These are phyloP conservation scores for Scheffersomyces illinoinensis DNA, from an alignment of 1,139 yeast species.

Conservation along the genomic window DNA sequence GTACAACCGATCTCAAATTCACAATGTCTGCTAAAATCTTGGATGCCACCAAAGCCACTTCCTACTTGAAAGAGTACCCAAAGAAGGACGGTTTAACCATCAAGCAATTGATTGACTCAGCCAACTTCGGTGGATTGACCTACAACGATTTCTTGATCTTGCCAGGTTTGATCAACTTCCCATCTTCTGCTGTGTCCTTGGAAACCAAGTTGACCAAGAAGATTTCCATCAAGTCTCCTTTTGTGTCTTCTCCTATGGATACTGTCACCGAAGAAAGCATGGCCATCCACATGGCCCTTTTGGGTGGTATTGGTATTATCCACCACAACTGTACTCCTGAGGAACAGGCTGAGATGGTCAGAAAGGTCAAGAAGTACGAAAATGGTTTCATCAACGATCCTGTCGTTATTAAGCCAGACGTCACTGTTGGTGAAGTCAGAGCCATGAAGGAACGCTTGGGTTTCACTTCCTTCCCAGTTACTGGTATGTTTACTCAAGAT, in stretches of 20 bases:
- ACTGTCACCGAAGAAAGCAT: slow-evolving; percentile 95
- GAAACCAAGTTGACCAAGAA: slow-evolving; percentile 89
- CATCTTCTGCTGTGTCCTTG: slow-evolving; percentile 72
- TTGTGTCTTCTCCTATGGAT: slow-evolving; percentile 98
- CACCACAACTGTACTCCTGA: slow-evolving; percentile 97
- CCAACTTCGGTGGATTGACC: slow-evolving; percentile 91
- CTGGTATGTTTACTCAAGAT: slow-evolving; percentile 71
- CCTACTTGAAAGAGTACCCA: slow-evolving; percentile 63
- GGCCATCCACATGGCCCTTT: slow-evolving; percentile 98
- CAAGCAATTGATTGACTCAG: slow-evolving; percentile 84
- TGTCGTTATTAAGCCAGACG: slow-evolving; percentile 72
- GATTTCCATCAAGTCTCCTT: slow-evolving; percentile 89
- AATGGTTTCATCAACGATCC: slow-evolving; percentile 98
- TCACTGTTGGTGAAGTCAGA: slow-evolving; percentile 82
- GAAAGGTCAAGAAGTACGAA: slow-evolving; percentile 93
- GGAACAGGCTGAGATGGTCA: slow-evolving; percentile 98
- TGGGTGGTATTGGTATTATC: slow-evolving; percentile 98
- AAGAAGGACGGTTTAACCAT: slow-evolving; percentile 85
- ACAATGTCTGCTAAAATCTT: slow-evolving; percentile 29
- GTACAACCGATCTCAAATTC: background rate
- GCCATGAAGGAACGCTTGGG: slow-evolving; percentile 72
- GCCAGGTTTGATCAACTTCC: slow-evolving; percentile 93
- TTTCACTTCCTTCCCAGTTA: slow-evolving; percentile 97
- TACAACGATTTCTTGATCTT: slow-evolving; percentile 93
- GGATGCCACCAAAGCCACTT: slow-evolving; percentile 68